phyloP scores from a whole-genome alignment of 2,329 filamentous ascomycete species.

The Ascochyta fabae region DNA sequence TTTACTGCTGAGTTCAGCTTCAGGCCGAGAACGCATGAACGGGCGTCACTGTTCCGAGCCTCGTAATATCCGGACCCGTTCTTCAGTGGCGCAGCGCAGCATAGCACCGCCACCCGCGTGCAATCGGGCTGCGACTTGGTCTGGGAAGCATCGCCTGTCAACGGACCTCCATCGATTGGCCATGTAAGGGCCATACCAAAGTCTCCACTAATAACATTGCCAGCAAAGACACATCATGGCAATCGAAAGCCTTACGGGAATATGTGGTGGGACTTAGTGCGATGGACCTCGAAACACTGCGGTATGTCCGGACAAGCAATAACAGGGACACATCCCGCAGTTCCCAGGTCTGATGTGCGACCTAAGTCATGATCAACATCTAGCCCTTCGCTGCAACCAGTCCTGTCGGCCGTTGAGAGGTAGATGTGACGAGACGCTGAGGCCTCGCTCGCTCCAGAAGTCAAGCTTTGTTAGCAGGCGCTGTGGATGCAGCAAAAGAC shows the following conservation, averaged over 20 bases:
- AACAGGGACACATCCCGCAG: conserved; percentile 2
- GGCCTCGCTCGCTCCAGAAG: conserved; percentile 6
- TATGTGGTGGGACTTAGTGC: background rate
- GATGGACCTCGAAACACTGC: conserved; percentile 14
- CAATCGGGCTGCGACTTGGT: background rate
- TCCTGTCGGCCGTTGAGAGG: conserved; percentile 12
- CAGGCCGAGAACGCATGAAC: conserved; percentile 5
- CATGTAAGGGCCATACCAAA: background rate
- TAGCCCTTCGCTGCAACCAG: conserved; percentile 21
- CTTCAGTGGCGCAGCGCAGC: conserved; percentile 20
- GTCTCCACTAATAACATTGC: background rate
- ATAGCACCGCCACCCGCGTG: conserved; percentile 4
- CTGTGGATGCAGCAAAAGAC: conserved; percentile 20
- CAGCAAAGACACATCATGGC: background rate
- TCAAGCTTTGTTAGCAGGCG: conserved; percentile 30
- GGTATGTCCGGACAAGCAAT: conserved; percentile 1
- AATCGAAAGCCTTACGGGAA: background rate
- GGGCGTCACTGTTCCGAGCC: background rate
- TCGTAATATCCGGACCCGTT: conserved; percentile 16
- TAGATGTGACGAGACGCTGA: conserved; percentile 26
- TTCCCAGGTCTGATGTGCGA: no score
- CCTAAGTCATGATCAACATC: conserved; percentile 10
- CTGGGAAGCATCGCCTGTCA: background rate
- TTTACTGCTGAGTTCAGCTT: conserved; percentile 28
- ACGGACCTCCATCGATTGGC: background rate